Evolutionary conservation across 176 grass and related monocot genomes (phyloP).

Genomic region (Oryza brachyantha): DNA sequence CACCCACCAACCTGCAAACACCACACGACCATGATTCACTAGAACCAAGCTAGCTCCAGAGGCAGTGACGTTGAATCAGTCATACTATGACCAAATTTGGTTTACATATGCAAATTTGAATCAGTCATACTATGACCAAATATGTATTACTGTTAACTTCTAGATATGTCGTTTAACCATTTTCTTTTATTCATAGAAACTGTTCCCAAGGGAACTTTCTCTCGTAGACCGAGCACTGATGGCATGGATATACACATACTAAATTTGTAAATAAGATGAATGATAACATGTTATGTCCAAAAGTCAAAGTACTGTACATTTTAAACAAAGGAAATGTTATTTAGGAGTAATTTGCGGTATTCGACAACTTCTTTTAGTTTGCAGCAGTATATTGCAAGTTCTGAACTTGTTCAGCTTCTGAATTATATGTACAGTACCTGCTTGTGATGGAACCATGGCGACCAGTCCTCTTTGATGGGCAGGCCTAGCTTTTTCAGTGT

Average conservation of each 20-base stretch:
- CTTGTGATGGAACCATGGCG: conserved; percentile 40
- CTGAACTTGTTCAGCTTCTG: background rate
- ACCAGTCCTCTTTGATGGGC: conserved; percentile 41
- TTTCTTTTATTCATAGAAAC: no score
- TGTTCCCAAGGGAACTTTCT: no score
- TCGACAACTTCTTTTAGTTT: background rate
- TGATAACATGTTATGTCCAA: no score
- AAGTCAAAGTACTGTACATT: no score
- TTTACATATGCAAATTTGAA: no score
- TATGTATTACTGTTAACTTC: no score
- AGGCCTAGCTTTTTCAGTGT: conserved; percentile 51
- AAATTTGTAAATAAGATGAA: no score
- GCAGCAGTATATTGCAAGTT: background rate
- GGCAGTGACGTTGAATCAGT: background rate
- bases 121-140: background rate
- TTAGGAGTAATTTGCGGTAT: background rate
- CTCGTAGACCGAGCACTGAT: no score
- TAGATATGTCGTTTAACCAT: no score
- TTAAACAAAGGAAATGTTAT: no score
- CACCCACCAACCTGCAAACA: conserved; percentile 55
- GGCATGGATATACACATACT: no score
- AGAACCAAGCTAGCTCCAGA: background rate
- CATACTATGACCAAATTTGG: background rate
- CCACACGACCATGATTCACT: background rate
- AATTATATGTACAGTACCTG: conserved; percentile 28